Conservation (phyloP, 139 green algal genomes). For the Trebouxia sp. region DNA sequence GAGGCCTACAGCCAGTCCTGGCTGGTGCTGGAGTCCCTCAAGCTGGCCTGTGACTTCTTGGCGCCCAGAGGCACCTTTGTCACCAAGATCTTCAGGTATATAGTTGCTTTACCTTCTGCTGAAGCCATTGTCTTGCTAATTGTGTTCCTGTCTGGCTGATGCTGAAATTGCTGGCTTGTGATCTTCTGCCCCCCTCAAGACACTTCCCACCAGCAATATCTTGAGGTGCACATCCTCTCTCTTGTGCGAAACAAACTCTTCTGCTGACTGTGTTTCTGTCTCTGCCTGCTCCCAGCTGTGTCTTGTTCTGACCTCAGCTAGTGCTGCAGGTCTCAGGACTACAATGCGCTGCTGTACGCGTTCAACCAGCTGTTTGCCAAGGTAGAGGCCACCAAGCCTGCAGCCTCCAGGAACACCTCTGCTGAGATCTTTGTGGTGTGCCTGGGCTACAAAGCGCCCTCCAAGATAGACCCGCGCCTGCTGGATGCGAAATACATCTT, state of each 20-base stretch:
- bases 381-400: conserved; percentile 95
- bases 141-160: too few species aligned
- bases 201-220: too few species aligned
- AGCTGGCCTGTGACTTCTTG: conserved; percentile 92
- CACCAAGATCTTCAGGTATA: conserved; percentile 92
- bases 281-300: too few species aligned
- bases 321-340: conserved; percentile 83
- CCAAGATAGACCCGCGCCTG: conserved; percentile 96
- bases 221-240: too few species aligned
- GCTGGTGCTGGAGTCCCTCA: conserved; percentile 91
- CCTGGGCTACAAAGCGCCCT: conserved; percentile 93
- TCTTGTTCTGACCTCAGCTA: too few species aligned
- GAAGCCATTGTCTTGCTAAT: too few species aligned
- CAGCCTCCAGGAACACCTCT: conserved; percentile 86
- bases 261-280: too few species aligned
- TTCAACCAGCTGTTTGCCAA: conserved; percentile 97
- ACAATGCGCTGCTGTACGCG: conserved; percentile 96
- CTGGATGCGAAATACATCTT: conserved; percentile 91
- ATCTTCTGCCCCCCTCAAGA: too few species aligned
- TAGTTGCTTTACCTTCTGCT: too few species aligned
- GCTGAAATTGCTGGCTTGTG: too few species aligned
- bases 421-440: conserved; percentile 99
- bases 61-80: conserved; percentile 90
- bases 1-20: conserved; percentile 90
- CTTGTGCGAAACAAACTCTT: too few species aligned